phyloP scores from a whole-genome alignment of 768 basidiomycete genomes.

The Boletellus ananiceps region DNA sequence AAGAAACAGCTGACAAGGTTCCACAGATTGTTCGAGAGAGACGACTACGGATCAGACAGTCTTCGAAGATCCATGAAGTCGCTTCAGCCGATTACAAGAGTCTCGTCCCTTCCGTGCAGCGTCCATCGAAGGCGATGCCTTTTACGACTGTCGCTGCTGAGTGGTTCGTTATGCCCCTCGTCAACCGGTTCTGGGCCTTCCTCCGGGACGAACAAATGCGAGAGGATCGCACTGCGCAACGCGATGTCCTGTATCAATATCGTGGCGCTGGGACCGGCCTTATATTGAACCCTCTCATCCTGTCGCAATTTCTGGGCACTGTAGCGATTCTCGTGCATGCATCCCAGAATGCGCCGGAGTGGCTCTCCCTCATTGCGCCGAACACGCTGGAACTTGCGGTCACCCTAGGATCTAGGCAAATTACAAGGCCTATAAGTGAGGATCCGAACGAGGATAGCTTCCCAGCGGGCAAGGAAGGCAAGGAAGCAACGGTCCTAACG shows the following conservation, averaged over 20 bases:
- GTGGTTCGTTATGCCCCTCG: constrained; percentile 82
- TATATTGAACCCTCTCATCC: constrained; percentile 71
- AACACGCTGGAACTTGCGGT: constrained; percentile 81
- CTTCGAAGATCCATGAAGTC: constrained; percentile 45
- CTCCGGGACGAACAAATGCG: constrained; percentile 79
- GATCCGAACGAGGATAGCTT: constrained; percentile 30
- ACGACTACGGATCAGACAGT: constrained; percentile 57
- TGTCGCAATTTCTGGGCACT: constrained; percentile 73
- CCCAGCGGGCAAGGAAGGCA: constrained; percentile 28
- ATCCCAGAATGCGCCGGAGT: constrained; percentile 73
- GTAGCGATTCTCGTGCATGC: constrained; percentile 80
- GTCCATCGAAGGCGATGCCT: constrained; percentile 22
- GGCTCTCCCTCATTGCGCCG: constrained; percentile 77
- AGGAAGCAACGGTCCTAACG: constrained; percentile 71
- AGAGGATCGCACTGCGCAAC: constrained; percentile 62
- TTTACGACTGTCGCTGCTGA: constrained; percentile 80
- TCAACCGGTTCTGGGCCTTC: constrained; percentile 95
- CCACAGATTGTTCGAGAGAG: constrained; percentile 71
- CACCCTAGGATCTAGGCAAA: constrained; percentile 65
- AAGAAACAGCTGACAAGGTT: constrained; percentile 48
- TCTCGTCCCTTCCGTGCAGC: constrained; percentile 1
- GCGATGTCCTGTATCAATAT: constrained; percentile 53
- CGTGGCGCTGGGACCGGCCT: constrained; percentile 76
- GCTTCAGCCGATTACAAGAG: constrained; percentile 18
- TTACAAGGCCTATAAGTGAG: constrained; percentile 40